Evolutionary conservation across 2,329 filamentous ascomycete genomes (phyloP), one percentile per base, ranked within the genome.

Genomic region (Mycosphaerelloides madeirae): DNA sequence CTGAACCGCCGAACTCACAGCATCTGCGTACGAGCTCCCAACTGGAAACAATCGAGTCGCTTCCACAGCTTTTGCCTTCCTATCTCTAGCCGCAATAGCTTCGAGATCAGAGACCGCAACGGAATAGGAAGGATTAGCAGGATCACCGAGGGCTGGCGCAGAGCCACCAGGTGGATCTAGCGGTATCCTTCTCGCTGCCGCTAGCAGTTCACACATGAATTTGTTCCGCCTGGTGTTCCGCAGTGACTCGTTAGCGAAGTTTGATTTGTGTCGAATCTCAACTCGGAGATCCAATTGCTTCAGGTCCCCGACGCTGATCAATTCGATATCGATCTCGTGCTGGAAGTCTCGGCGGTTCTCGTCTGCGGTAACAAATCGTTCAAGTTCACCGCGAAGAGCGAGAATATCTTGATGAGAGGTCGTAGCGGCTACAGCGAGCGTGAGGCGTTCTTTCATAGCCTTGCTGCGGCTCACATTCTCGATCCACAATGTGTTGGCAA

Each of bases 131-230:
- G 88, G 88, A 66, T 93, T 91, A 19, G 69, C 68, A 31, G 66
- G 65, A 14, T 73, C 73, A 31, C 74, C 78, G 9, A 86, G 77
- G n/a, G n/a, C n/a, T n/a, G n/a, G n/a, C n/a, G n/a, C n/a, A n/a
- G n/a, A n/a, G 84, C 84, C 87, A 31, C 84, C 88, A 41, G 90
- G 89, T 11, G 73, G 81, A 55, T 86, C 78, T 59, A 97, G 88
- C 13, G 89, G 90, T 15, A 97, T 76, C 68, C 84, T 87, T 67
- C 88, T 86, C 50, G 95, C 70, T 1, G 89, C 87, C 8, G 87
- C 68, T 2, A 91, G 82, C 47, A 97, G 73, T 2, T 91, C 91
- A 61, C 88, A 94, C 81, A 96, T 94, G 70, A 96, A 96, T 68
- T 95, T 95, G 63, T 86, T 93, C 50, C 90, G 82, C 41, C 89